Evolutionary conservation across 257 asterid genomes (phyloP).

Genomic region (Fraxinus pennsylvanica): DNA sequence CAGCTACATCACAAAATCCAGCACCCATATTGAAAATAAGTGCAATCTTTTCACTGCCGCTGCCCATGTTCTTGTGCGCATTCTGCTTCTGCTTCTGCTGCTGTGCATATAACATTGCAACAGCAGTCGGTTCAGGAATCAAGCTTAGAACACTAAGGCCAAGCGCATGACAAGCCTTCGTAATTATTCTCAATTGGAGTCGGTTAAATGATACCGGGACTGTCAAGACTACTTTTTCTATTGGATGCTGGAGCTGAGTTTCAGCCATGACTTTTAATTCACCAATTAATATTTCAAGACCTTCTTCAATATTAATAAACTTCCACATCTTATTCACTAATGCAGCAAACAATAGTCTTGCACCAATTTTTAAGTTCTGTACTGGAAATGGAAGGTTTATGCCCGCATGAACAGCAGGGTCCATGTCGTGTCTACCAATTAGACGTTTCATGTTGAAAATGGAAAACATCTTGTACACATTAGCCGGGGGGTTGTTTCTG

Average conservation of each 20-base stretch:
- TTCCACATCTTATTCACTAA: slow-evolving; percentile 76
- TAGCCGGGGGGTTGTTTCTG: slow-evolving; percentile 57
- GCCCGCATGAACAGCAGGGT: slow-evolving; percentile 69
- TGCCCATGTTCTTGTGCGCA: slow-evolving; percentile 48
- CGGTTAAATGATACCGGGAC: slow-evolving; percentile 77
- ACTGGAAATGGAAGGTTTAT: slow-evolving; percentile 75
- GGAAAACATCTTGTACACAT: slow-evolving; percentile 63
- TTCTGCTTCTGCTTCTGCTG: no score
- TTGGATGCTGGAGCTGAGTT: slow-evolving; percentile 53
- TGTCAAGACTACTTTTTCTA: slow-evolving; percentile 57
- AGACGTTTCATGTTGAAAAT: slow-evolving; percentile 78
- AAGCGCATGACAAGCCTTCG: slow-evolving; percentile 86
- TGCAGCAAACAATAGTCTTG: slow-evolving; percentile 74
- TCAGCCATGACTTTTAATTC: slow-evolving; percentile 72
- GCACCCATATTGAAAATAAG: slow-evolving; percentile 87
- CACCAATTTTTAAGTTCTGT: slow-evolving; percentile 69
- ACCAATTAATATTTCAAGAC: slow-evolving; percentile 72
- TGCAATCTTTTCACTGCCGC: slow-evolving; percentile 65
- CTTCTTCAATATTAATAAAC: slow-evolving; percentile 75
- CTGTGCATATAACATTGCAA: slow-evolving; percentile 77
- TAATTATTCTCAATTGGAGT: slow-evolving; percentile 62
- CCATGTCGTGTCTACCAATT: slow-evolving; percentile 72
- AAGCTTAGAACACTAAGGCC: slow-evolving; percentile 77
- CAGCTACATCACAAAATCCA: slow-evolving; percentile 77
- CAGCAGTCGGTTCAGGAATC: slow-evolving; percentile 93